Evolutionary conservation across 2,329 filamentous ascomycete genomes (phyloP).

Genomic region (Tolypocladium ovalisporum): DNA sequence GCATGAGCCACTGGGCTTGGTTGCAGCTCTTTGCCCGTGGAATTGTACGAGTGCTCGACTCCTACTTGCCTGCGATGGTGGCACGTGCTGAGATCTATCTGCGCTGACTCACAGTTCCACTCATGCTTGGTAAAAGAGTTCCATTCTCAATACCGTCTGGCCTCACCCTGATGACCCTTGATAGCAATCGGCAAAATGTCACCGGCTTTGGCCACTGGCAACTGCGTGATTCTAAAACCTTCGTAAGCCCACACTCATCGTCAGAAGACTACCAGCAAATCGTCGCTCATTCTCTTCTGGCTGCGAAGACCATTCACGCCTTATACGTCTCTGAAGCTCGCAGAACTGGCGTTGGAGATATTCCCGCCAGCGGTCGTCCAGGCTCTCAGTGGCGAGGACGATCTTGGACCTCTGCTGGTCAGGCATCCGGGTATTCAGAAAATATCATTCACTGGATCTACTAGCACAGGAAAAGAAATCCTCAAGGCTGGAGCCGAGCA

Average conservation of each 20-base stretch:
- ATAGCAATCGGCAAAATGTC: constrained; percentile 40
- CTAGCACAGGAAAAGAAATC: constrained; percentile 47
- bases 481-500: constrained; percentile 40
- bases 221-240: constrained; percentile 37
- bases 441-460: constrained; percentile 53
- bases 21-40: constrained; percentile 36
- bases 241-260: constrained; percentile 21
- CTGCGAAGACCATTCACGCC: constrained; percentile 39
- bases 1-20: constrained; percentile 23
- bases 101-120: neutral
- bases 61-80: neutral
- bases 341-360: constrained; percentile 40
- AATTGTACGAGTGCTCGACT: constrained; percentile 26
- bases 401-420: constrained; percentile 45
- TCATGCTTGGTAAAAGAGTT: neutral
- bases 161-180: constrained; percentile 3
- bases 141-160: neutral
- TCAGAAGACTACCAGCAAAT: too few species aligned
- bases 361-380: constrained; percentile 52
- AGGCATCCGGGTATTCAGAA: constrained; percentile 46
- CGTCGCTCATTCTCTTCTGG: too few species aligned
- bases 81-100: constrained; percentile 22
- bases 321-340: constrained; percentile 43
- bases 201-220: constrained; percentile 37
- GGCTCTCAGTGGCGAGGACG: constrained; percentile 47